Percentiles rank a stretch among this genome's conserved stretches.
These are phyloP conservation scores for Forsythia viridissima DNA, from an alignment of 257 asterid species.

Conservation along the genomic window DNA sequence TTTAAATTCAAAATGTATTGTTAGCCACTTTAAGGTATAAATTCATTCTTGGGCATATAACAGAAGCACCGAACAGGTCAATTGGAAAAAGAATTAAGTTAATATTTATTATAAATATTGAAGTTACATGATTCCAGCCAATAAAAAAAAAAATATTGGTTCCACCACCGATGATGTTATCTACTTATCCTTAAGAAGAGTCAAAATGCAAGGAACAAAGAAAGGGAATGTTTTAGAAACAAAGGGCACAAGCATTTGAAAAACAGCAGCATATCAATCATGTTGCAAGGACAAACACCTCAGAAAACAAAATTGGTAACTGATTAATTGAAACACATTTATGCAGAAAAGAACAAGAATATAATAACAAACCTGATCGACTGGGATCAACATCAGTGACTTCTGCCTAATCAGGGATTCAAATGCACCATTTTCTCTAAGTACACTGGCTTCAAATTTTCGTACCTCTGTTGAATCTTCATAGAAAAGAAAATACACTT, in stretches of 20 bases:
- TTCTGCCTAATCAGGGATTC: slow-evolving; percentile 95
- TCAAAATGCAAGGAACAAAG: slow-evolving; percentile 6
- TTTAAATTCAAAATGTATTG: neutral
- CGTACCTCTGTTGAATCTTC: slow-evolving; percentile 94
- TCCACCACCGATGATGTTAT: neutral
- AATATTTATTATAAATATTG: neutral
- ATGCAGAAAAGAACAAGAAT: slow-evolving; percentile 17
- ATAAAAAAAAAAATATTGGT: neutral
- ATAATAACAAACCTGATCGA: slow-evolving; percentile 63
- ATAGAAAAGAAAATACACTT: slow-evolving; percentile 86
- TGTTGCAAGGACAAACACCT: neutral
- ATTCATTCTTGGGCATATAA: neutral
- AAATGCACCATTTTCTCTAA: slow-evolving; percentile 89
- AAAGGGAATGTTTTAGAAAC: neutral
- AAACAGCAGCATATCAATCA: slow-evolving; percentile 9
- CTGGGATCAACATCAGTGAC: slow-evolving; percentile 90
- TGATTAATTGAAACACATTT: neutral
- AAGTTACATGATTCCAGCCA: neutral
- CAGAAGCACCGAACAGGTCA: neutral
- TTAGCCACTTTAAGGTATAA: neutral
- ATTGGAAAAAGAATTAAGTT: neutral
- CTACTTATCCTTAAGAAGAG: neutral
- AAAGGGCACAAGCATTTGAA: slow-evolving; percentile 5
- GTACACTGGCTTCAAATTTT: slow-evolving; percentile 90
- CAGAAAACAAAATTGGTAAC: slow-evolving; percentile 1